phyloP scores from a whole-genome alignment of 2,329 filamentous ascomycete species.

The Beauveria sp. region DNA sequence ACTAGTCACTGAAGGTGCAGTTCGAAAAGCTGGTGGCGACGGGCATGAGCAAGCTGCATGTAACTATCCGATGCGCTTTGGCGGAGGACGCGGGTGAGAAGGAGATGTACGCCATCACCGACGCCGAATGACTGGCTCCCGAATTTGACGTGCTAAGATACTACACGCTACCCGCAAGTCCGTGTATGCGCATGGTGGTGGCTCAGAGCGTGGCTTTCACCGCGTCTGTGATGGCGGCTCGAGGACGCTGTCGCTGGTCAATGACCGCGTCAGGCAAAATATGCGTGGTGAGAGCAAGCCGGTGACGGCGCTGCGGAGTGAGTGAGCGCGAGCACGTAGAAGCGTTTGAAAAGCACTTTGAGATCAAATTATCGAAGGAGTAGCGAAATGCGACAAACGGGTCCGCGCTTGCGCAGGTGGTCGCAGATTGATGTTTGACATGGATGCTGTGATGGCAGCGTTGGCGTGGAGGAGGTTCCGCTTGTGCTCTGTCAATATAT shows the following conservation, averaged over 20 bases:
- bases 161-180: slow-evolving; percentile 3
- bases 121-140: background rate
- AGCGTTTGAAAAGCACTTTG: background rate
- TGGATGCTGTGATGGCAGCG: background rate
- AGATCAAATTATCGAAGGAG: background rate
- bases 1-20: background rate
- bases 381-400: background rate
- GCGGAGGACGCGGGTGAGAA: background rate
- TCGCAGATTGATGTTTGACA: background rate
- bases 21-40: background rate
- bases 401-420: background rate
- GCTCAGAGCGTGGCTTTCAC: slow-evolving; percentile 2
- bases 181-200: background rate
- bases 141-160: slow-evolving; percentile 6
- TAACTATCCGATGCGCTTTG: slow-evolving; percentile 2
- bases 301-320: background rate
- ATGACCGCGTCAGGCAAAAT: background rate
- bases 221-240: background rate
- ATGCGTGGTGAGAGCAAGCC: background rate
- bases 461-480: background rate
- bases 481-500: background rate
- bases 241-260: background rate
- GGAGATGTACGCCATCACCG: slow-evolving; percentile 8
- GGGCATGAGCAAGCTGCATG: background rate
- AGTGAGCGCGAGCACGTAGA: background rate